Evolutionary conservation across 2,329 filamentous ascomycete genomes (phyloP).

Genomic region (Zymoseptoria brevis): DNA sequence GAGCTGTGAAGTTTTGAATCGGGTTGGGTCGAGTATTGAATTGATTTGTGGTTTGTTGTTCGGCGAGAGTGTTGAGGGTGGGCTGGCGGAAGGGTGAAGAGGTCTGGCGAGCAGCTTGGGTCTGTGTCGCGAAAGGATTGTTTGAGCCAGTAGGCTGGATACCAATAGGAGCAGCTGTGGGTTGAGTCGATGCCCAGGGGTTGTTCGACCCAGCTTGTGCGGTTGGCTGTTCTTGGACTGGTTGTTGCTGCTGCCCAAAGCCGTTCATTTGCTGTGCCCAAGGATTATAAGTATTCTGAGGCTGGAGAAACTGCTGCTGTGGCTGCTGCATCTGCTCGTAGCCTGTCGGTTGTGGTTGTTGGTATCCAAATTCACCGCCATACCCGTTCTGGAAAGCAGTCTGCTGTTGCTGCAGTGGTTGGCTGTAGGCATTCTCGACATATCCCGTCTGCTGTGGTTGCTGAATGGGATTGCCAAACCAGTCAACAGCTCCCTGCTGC

Average conservation of each 20-base stretch:
- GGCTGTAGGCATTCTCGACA: slow-evolving; percentile 61
- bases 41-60: slow-evolving; percentile 69
- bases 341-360: slow-evolving; percentile 56
- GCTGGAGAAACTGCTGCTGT: slow-evolving; percentile 46
- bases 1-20: slow-evolving; percentile 27
- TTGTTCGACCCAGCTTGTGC: slow-evolving; percentile 83
- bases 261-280: slow-evolving; percentile 40
- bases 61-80: slow-evolving; percentile 66
- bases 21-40: slow-evolving; percentile 48
- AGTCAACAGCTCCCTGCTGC: slow-evolving; percentile 92
- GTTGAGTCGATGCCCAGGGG: slow-evolving; percentile 64
- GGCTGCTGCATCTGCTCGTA: slow-evolving; percentile 55
- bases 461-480: slow-evolving; percentile 84
- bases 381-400: slow-evolving; percentile 65
- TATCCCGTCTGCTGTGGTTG: slow-evolving; percentile 52
- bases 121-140: slow-evolving; percentile 83
- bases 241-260: slow-evolving; percentile 50
- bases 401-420: slow-evolving; percentile 55
- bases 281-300: slow-evolving; percentile 52
- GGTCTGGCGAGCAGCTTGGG: slow-evolving; percentile 47
- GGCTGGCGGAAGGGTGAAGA: slow-evolving; percentile 53
- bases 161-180: slow-evolving; percentile 57
- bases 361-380: slow-evolving; percentile 53
- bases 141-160: slow-evolving; percentile 91
- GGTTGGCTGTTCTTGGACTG: slow-evolving; percentile 50